Evolutionary conservation across 2,329 filamentous ascomycete species (phyloP).

Genomic region (Exophiala phaeomuriformis): DNA sequence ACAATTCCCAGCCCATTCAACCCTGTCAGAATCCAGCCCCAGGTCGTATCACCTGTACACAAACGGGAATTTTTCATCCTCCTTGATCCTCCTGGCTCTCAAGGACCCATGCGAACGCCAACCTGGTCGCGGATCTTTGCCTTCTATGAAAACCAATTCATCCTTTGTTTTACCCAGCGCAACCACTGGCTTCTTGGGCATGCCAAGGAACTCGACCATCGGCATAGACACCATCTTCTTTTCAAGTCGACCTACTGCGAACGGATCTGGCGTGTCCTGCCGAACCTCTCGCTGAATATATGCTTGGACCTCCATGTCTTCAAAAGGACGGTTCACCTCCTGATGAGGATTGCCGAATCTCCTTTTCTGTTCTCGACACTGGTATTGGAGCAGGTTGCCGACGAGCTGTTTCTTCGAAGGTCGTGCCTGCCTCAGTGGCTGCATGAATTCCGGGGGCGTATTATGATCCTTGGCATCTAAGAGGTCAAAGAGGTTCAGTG

Average conservation of each 20-base stretch:
- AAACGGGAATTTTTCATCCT: constrained; percentile 19
- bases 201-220: constrained; percentile 20
- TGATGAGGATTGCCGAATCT: constrained; percentile 20
- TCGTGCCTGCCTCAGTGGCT: background rate
- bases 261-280: background rate
- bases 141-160: constrained; percentile 21
- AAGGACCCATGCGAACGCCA: background rate
- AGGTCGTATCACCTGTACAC: constrained; percentile 4
- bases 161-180: constrained; percentile 6
- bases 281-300: constrained; percentile 7
- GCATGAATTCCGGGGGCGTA: background rate
- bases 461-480: background rate
- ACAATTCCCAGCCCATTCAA: too few relatives aligned
- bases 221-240: constrained; percentile 14
- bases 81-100: constrained; percentile 11
- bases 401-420: constrained; percentile 14
- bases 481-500: constrained; percentile 11
- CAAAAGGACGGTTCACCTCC: constrained; percentile 7
- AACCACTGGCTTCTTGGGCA: constrained; percentile 12
- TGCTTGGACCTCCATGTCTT: constrained; percentile 5
- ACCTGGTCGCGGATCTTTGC: background rate
- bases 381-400: constrained; percentile 13
- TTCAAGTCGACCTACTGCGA: background rate
- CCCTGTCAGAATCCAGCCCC: background rate
- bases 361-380: constrained; percentile 7